Percentiles rank a stretch among this genome's conserved stretches.
Evolutionary conservation across 148 eudicot species (phyloP).

Genomic region (Nepenthes mirabilis): DNA sequence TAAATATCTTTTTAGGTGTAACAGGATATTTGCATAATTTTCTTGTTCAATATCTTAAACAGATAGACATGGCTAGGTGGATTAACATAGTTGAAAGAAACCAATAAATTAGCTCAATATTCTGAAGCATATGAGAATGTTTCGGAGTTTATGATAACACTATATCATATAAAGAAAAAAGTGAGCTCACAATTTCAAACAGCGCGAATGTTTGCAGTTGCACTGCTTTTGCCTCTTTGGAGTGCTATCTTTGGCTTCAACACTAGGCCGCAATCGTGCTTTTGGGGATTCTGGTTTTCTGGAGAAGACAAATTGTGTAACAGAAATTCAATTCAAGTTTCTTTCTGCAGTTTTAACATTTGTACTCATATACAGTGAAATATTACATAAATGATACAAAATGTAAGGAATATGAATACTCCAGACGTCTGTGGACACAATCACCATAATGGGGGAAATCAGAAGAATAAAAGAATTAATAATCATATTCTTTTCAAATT

Average conservation of each 20-base stretch:
- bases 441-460: neutral
- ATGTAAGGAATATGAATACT: neutral
- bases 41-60: too few relatives aligned
- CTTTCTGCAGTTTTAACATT: neutral
- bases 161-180: neutral
- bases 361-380: neutral
- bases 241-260: constrained; percentile 78
- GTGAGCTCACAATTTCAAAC: constrained; percentile 82
- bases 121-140: neutral
- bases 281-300: constrained; percentile 90
- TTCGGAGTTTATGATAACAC: neutral
- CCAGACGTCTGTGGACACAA: too few relatives aligned
- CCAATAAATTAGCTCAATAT: too few relatives aligned
- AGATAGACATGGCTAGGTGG: too few relatives aligned
- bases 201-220: constrained; percentile 94
- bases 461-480: neutral
- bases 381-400: neutral
- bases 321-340: neutral
- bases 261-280: constrained; percentile 45
- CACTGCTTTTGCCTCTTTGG: constrained; percentile 98
- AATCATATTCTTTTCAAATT: neutral
- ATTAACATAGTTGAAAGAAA: too few relatives aligned
- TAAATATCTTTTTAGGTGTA: too few relatives aligned
- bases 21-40: too few relatives aligned
- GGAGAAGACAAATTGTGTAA: constrained; percentile 15